Base-by-base conservation (phyloP, 345 rosid species). In the Psidium friedrichsthalianum region DNA sequence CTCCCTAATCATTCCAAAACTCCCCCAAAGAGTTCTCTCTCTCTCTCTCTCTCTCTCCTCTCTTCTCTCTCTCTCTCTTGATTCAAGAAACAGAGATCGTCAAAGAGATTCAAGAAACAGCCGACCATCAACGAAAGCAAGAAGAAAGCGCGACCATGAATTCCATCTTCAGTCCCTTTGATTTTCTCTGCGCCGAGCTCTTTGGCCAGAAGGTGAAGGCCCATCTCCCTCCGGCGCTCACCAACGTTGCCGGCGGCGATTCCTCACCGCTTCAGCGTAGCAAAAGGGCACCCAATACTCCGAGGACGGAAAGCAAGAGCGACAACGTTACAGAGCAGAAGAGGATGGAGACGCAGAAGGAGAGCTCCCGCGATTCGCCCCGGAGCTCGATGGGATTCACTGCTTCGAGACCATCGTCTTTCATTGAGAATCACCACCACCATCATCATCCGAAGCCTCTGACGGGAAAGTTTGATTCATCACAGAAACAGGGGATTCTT, bases 91-190 rank as follows among this genome's bases (percentile, higher is more conserved):
- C 24, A 36, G 47, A 69, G 78, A 32, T 69, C 47, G 78, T 36
- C 47, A 32, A 32, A 57, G 61, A 57, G 29, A 25, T 57, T 57
- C 64, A 2, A 58, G 6, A 58, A 58, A 25, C 64, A 25, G 64
- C 32, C 25, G 32, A 25, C 11, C 64, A 11, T 11, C 27, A 40
- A 47, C 51, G 49, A 22, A 12, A 83, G 22, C 24, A 51, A 24
- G 51, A n/a, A 42, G 36, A 82, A 36, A 15, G 44, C 42, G 61
- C 82, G 16, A 49, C 53, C 85, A 86, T 86, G 88, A 86, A 86
- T 80, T 86, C 88, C 42, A 83, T 86, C 49, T 86, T 86, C 84
- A 86, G 86, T 40, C 27, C 54, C 54, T 86, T 86, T 84, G 88
- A 86, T 29, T 12, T 51, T 16, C n/a, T 76, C 53, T 56, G 24